Evolutionary conservation across 2,329 filamentous ascomycete genomes (phyloP), one percentile per base, ranked within the genome.

Genomic region (Pestalotiopsis sp.): DNA sequence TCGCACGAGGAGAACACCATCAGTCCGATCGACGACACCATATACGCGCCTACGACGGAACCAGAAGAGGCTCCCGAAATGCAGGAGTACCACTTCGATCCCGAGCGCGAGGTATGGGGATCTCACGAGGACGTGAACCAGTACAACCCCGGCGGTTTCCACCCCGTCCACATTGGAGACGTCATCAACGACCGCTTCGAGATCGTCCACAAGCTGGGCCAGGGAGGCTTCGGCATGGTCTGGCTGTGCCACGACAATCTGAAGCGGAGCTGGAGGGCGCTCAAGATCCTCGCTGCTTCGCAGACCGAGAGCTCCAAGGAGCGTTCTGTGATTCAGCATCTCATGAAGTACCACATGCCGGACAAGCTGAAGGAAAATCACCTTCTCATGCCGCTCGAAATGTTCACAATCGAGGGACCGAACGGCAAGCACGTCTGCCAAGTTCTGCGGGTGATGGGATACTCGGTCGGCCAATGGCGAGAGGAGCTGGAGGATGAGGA

Each of bases 111-210:
- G 45, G 45, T 52, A 17, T 52, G 45, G 45, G 45, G 45, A 4
- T n/a, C 14, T 1, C 58, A 61, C 58, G 58, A 61, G 58, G 25
- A 27, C 17, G 25, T 61, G 17, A 25, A 41, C n/a, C 27, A 63
- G 12, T 63, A 63, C 7, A n/a, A 41, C 12, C 36, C 27, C 4
- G 61, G 67, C 11, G 67, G 67, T n/a, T 61, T 58, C 67, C 67
- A 68, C 52, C 67, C 67, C 14, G 67, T 68, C 2, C 49, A 65
- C 67, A 23, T 68, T 25, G 62, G 56, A n/a, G 61, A 65, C 67
- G 38, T 61, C n/a, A 14, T 68, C 13, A 23, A 61, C 25, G 67
- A 39, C 14, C 61, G 49, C 6, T 65, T 65, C 23, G 61, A 68
- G 39, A 61, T 65, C 38, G 20, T 68, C 23, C 45, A 57, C 49